A percentile compares a stretch with the other conserved stretches of the same genome.
These are phyloP conservation scores for Fraxinus latifolia DNA, from an alignment of 305 asterid species.

Conservation along the genomic window DNA sequence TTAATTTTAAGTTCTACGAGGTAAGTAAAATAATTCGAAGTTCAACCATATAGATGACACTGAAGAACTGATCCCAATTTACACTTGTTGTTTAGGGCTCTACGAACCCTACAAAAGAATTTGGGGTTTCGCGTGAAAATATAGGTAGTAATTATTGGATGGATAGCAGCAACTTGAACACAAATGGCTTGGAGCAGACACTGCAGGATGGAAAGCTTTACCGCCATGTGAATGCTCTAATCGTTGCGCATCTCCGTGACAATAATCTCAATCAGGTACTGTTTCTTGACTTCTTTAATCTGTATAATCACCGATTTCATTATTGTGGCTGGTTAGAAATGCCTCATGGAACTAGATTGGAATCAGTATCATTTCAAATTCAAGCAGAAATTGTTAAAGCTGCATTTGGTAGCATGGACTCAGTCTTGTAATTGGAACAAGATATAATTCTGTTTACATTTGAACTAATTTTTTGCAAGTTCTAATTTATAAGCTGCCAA, in stretches of 20 bases:
- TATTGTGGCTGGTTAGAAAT: not conserved
- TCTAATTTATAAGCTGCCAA: not conserved
- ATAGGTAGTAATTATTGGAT: slow-evolving; percentile 15
- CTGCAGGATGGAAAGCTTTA: slow-evolving; percentile 68
- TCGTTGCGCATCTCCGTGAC: slow-evolving; percentile 80
- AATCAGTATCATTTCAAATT: not conserved
- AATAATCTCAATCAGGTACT: slow-evolving; percentile 68
- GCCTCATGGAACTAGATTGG: not conserved
- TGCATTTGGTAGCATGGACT: not conserved
- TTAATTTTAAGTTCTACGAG: not conserved
- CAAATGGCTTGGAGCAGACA: slow-evolving; percentile 53
- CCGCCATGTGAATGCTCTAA: slow-evolving; percentile 65
- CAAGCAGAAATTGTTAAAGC: not conserved
- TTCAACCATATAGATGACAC: not conserved
- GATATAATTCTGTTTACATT: not conserved
- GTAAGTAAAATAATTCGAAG: not conserved
- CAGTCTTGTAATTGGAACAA: not conserved
- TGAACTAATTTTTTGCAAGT: not conserved
- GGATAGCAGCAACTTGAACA: slow-evolving; percentile 37
- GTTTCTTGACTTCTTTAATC: not conserved
- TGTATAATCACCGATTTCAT: not conserved
- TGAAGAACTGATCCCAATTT: not conserved
- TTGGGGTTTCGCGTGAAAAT: not conserved
- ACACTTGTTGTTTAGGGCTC: not conserved
- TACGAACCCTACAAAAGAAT: not conserved